Percentiles rank a stretch among this genome's conserved stretches.
phyloP scores from a whole-genome alignment of 306 rosid species.

The Quercus glauca region DNA sequence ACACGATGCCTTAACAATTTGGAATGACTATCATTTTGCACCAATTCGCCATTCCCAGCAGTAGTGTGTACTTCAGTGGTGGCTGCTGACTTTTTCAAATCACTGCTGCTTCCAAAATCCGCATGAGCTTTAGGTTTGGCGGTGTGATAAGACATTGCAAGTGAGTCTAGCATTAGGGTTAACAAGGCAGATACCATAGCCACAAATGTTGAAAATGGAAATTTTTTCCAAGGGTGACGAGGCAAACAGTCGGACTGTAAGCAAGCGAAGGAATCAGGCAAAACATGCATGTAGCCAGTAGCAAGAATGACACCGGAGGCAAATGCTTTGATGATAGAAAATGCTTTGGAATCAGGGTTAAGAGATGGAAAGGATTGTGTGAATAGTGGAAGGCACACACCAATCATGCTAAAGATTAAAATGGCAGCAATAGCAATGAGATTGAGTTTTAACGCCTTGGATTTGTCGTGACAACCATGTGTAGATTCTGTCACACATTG shows the following conservation, averaged over 20 bases:
- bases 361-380: slow-evolving; percentile 41
- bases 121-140: no score
- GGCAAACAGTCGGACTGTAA: slow-evolving; percentile 55
- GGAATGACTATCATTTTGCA: neutral
- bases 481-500: neutral
- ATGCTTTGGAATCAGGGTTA: slow-evolving; percentile 37
- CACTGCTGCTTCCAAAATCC: no score
- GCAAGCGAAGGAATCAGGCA: slow-evolving; percentile 51
- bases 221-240: slow-evolving; percentile 45
- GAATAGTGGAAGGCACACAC: slow-evolving; percentile 39
- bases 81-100: no score
- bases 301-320: slow-evolving; percentile 72
- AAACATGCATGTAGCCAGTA: slow-evolving; percentile 73
- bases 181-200: slow-evolving; percentile 60
- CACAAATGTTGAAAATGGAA: slow-evolving; percentile 57
- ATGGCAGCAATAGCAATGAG: slow-evolving; percentile 47
- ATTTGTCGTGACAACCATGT: slow-evolving; percentile 35
- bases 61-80: no score
- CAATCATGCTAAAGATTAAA: slow-evolving; percentile 41
- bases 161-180: slow-evolving; percentile 60
- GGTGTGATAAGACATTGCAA: slow-evolving; percentile 34
- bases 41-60: neutral
- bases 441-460: slow-evolving; percentile 34
- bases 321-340: slow-evolving; percentile 52
- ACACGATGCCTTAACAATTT: slow-evolving; percentile 44